Evolutionary conservation across 106 monocot genomes (phyloP).

Genomic region (Dendrobium chrysotoxum): DNA sequence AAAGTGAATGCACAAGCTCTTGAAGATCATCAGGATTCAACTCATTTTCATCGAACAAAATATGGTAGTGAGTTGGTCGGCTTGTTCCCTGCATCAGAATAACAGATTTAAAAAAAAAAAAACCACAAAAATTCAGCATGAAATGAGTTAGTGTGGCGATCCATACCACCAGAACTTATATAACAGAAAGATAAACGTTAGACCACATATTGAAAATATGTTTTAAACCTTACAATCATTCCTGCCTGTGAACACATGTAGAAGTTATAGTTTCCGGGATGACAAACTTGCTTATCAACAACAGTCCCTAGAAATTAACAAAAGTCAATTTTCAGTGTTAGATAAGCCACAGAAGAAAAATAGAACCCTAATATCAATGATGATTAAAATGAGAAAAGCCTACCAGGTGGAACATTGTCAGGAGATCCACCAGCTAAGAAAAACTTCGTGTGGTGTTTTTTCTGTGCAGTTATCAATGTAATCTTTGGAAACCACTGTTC

Average conservation of each 20-base stretch:
- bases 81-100: constrained; percentile 58
- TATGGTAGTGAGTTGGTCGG: constrained; percentile 85
- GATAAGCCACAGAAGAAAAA: background rate
- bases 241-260: constrained; percentile 91
- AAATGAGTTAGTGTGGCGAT: background rate
- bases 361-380: background rate
- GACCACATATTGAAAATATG: background rate
- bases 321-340: background rate
- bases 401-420: constrained; percentile 89
- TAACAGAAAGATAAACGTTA: background rate
- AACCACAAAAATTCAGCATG: background rate
- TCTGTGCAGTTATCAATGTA: constrained; percentile 76
- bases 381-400: background rate
- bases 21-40: constrained; percentile 77
- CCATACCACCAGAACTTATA: background rate
- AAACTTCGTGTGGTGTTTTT: constrained; percentile 92
- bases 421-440: constrained; percentile 40
- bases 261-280: constrained; percentile 83
- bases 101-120: background rate
- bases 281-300: constrained; percentile 77
- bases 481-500: constrained; percentile 70
- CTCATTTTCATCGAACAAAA: constrained; percentile 70
- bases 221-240: constrained; percentile 61
- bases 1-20: constrained; percentile 85
- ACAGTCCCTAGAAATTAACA: constrained; percentile 55